A percentile compares a stretch with the other conserved stretches of the same genome.
Evolutionary conservation across 2,329 filamentous ascomycete species (phyloP).

Genomic region (Aspergillus tubingensis): DNA sequence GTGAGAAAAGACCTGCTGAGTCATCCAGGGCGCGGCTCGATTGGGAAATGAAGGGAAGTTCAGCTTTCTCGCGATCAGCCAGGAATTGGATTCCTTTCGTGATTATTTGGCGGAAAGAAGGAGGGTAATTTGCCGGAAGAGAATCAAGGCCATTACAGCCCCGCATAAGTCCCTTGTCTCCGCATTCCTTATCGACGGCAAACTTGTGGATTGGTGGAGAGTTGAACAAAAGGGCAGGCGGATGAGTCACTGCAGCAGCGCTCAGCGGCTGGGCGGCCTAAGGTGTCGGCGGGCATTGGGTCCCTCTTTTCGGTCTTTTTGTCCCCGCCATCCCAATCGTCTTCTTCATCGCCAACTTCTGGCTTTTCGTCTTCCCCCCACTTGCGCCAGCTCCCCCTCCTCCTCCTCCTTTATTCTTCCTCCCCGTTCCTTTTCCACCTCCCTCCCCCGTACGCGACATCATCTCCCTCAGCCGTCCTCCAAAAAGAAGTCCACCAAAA

Average conservation of each 20-base stretch:
- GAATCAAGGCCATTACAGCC: no score
- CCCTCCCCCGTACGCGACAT: slow-evolving; percentile 28
- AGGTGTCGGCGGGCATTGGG: background rate
- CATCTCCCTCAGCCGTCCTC: slow-evolving; percentile 21
- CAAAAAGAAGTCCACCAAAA: slow-evolving; percentile 44
- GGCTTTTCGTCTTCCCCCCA: slow-evolving; percentile 3
- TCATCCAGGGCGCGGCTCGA: background rate
- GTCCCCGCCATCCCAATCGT: background rate
- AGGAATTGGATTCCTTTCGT: no score
- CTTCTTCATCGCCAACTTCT: background rate
- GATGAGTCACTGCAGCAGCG: slow-evolving; percentile 6
- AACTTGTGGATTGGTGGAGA: no score
- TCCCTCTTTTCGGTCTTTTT: background rate
- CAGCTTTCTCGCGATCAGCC: no score
- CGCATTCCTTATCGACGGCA: no score
- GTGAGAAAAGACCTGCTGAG: background rate
- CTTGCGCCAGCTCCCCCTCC: slow-evolving; percentile 19
- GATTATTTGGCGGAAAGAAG: no score
- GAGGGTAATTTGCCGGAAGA: no score
- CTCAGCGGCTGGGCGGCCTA: background rate
- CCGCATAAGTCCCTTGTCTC: no score
- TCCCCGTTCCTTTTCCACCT: slow-evolving; percentile 35
- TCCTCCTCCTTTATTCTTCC: slow-evolving; percentile 36
- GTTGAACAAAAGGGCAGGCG: background rate
- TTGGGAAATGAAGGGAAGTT: background rate